phyloP scores from a whole-genome alignment of 495 filamentous ascomycete species.

The Pseudoneurospora amorphoporcata region DNA sequence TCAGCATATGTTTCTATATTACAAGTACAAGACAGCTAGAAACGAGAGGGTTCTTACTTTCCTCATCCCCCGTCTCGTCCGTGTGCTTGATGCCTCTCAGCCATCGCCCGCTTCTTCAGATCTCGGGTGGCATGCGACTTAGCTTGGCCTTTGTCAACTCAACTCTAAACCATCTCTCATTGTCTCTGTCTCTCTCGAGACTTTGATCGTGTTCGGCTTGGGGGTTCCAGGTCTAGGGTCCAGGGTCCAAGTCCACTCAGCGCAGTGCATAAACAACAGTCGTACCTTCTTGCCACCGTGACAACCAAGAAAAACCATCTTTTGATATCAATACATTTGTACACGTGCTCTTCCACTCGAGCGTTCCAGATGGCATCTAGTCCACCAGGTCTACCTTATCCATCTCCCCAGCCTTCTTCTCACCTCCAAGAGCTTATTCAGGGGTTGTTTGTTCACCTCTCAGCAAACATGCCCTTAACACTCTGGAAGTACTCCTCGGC shows the following conservation, averaged over 20 bases:
- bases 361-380: no score
- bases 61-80: not conserved
- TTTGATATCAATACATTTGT: not conserved
- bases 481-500: constrained; percentile 54
- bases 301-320: not conserved
- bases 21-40: not conserved
- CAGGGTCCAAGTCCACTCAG: not conserved
- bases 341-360: not conserved
- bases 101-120: not conserved
- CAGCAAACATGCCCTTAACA: constrained; percentile 71
- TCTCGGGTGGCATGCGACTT: not conserved
- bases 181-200: not conserved
- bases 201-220: not conserved
- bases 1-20: not conserved
- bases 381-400: no score
- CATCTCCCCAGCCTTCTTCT: not conserved
- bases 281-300: not conserved
- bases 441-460: constrained; percentile 19
- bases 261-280: not conserved
- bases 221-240: not conserved
- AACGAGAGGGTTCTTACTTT: not conserved
- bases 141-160: not conserved
- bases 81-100: not conserved
- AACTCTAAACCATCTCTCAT: not conserved
- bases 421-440: not conserved